Base-by-base conservation (phyloP, 805 yeast genomes). In the Cyberlindnera mycetangii region DNA sequence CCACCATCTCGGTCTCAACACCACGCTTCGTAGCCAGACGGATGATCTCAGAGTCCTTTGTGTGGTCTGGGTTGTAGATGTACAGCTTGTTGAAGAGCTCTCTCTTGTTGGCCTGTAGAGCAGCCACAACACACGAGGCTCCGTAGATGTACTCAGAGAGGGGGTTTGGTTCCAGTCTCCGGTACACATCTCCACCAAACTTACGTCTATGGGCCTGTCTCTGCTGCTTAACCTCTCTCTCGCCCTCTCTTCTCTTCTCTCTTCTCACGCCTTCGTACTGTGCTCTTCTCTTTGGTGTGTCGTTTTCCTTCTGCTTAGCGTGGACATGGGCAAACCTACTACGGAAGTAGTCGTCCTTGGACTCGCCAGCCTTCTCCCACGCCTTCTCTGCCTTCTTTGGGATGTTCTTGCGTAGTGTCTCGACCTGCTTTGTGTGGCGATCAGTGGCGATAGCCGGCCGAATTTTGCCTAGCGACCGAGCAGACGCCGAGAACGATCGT, bases 131-230 rank as follows among this genome's bases (percentile, higher is more conserved):
- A 0, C 95, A 68, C 44, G 85, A 82, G 0, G 83, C 79, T 8
- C 97, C 97, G 58, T 74, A 88, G 3, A 89, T 64, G 58, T 82
- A 83, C 57, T 89, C 96, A 39, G 74, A 63, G 28, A 79, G 58
- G 0, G 85, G 82, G 42, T 74, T 72, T 15, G 61, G 58, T 34
- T 53, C 48, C 16, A 64, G 40, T 11, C 54, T 47, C 14, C 46
- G 53, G 39, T 55, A 56, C 7, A 54, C 45, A 15, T 58, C 60
- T 9, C 36, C 15, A 18, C 45, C 47, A 24, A 49, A 55, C 31
- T 43, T 48, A 15, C 48, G 35, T 39, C 44, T 51, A 42, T 51
- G 55, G 21, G 48, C 43, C 14, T 28, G 27, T 37, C 55, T 54
- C 10, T 51, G 49, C 7, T 38, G 25, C 38, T 31, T 56, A 11